These are phyloP conservation scores for Marchantia polymorpha DNA, from an alignment of 225 moss, liverwort and hornwort species.

Conservation along the genomic window DNA sequence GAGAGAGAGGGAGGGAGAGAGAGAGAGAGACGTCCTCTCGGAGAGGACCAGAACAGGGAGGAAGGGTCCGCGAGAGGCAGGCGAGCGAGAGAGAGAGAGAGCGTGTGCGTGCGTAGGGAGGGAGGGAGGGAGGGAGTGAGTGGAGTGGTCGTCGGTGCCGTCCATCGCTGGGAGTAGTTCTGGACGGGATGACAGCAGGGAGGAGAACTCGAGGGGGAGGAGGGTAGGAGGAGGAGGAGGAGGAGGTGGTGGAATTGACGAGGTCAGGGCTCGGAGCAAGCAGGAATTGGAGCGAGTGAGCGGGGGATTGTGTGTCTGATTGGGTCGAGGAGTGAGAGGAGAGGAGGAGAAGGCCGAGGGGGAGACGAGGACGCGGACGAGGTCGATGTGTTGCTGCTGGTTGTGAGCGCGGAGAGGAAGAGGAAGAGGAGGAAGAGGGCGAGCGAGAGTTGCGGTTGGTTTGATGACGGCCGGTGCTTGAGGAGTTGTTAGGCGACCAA, in stretches of 20 bases:
- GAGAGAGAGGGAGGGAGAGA: background rate
- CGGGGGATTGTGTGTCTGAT: background rate
- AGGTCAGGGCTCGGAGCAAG: background rate
- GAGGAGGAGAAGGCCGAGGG: background rate
- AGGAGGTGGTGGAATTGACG: slow-evolving; percentile 1
- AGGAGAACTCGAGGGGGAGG: background rate
- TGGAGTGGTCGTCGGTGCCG: background rate
- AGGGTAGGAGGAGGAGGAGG: background rate
- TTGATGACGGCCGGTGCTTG: slow-evolving; percentile 4
- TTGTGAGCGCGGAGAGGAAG: background rate
- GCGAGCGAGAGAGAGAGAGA: background rate
- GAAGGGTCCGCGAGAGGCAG: too few relatives aligned
- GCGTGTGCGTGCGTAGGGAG: too few relatives aligned
- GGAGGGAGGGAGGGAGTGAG: background rate
- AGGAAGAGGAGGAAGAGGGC: too few relatives aligned
- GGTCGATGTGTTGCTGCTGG: background rate
- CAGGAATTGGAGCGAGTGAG: background rate
- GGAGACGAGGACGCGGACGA: slow-evolving; percentile 4
- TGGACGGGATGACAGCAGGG: slow-evolving; percentile 14
- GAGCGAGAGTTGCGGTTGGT: slow-evolving; percentile 15
- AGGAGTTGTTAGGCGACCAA: slow-evolving; percentile 1
- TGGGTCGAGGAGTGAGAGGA: background rate
- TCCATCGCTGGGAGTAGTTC: background rate
- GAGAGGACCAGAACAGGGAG: background rate
- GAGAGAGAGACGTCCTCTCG: background rate